phyloP scores from a whole-genome alignment of 75 land plant genomes.

The Sequoia sempervirens region DNA sequence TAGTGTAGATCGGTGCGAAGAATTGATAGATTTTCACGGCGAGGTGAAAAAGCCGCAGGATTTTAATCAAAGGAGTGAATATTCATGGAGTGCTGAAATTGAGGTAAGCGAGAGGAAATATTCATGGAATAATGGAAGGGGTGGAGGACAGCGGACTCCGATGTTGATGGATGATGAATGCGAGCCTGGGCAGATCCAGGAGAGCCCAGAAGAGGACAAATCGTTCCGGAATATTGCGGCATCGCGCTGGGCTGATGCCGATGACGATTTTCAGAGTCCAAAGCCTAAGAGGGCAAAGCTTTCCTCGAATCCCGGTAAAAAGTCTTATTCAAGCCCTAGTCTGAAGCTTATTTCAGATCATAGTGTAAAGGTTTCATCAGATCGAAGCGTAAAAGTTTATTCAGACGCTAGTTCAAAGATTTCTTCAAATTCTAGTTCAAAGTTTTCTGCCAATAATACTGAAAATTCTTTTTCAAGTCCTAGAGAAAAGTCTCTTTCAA shows the following conservation, averaged over 20 bases:
- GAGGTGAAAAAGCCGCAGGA: background rate
- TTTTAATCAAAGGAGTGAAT: background rate
- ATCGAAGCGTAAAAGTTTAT: background rate
- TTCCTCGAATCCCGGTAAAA: background rate
- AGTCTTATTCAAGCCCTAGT: background rate
- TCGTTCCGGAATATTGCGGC: background rate
- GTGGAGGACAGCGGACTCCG: background rate
- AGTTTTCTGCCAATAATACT: background rate
- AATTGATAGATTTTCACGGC: background rate
- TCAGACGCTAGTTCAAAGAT: background rate
- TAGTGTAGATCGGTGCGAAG: background rate
- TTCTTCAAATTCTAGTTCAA: background rate
- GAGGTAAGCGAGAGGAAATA: background rate
- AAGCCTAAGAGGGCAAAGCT: background rate
- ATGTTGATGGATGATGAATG: background rate
- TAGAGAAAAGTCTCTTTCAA: background rate
- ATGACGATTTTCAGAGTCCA: background rate
- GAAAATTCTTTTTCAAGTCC: background rate
- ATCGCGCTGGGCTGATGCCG: background rate
- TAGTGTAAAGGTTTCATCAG: background rate
- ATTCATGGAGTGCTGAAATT: background rate
- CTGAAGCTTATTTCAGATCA: background rate
- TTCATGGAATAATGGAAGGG: background rate
- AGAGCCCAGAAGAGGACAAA: background rate
- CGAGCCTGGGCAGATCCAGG: slow-evolving; percentile 5